phyloP scores from a whole-genome alignment of 2,329 filamentous ascomycete species.

The Cadophora sp. region DNA sequence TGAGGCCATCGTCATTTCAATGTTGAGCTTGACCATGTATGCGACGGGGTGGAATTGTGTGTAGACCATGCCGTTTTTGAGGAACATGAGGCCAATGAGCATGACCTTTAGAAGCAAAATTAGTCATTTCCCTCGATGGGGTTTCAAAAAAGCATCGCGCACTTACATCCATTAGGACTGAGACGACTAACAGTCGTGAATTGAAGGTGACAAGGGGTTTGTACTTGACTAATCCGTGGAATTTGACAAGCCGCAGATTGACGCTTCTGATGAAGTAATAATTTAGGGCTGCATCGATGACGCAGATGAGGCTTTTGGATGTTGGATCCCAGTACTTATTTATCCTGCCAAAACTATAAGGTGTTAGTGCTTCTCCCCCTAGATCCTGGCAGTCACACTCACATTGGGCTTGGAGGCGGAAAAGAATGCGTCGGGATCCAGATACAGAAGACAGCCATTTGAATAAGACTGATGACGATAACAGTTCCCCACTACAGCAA shows the following conservation, averaged over 20 bases:
- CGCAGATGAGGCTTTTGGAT: not conserved
- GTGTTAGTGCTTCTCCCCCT: too few species aligned
- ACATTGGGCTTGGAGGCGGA: not conserved
- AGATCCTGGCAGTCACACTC: too few species aligned
- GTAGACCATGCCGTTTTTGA: not conserved
- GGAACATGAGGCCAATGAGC: not conserved
- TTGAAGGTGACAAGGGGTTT: not conserved
- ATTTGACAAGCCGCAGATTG: not conserved
- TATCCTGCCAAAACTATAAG: not conserved
- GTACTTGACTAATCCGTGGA: not conserved
- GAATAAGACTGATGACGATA: too few species aligned
- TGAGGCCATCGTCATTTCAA: not conserved
- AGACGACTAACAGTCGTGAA: not conserved
- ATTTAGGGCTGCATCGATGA: not conserved
- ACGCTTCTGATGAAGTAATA: not conserved
- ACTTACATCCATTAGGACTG: not conserved
- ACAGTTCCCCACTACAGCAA: too few species aligned
- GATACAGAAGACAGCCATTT: not conserved
- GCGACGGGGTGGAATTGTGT: not conserved
- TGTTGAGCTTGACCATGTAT: not conserved
- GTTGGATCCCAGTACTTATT: not conserved
- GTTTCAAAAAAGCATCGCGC: too few species aligned
- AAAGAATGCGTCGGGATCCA: not conserved
- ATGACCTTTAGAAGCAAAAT: not conserved
- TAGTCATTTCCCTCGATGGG: too few species aligned